phyloP scores from a whole-genome alignment of 257 asterid species.

The Nicotiana attenuata region DNA sequence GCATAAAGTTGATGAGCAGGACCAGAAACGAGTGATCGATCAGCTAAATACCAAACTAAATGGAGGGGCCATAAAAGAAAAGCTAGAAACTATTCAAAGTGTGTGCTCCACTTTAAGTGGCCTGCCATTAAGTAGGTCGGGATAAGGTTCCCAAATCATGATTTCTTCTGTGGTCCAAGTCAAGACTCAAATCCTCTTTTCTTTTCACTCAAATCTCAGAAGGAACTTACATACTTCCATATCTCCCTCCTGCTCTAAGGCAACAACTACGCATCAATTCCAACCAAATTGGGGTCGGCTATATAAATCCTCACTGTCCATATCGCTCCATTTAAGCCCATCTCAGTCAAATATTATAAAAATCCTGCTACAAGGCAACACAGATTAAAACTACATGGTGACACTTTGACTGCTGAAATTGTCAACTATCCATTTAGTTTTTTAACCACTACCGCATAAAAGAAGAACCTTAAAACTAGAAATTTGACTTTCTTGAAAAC shows the following conservation, averaged over 20 bases:
- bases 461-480: not conserved
- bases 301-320: not conserved
- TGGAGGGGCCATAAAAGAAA: conserved; percentile 10
- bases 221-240: not conserved
- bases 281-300: not conserved
- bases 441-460: not conserved
- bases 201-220: not conserved
- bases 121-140: not conserved
- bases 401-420: not conserved
- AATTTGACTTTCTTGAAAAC: not conserved
- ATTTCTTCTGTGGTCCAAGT: conserved; percentile 2
- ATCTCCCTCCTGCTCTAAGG: not conserved
- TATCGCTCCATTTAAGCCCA: not conserved
- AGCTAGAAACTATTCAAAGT: not conserved
- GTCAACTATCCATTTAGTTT: not conserved
- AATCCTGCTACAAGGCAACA: not conserved
- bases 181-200: not conserved
- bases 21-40: not conserved
- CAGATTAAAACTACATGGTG: not conserved
- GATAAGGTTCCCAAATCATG: not conserved
- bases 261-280: not conserved
- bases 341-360: not conserved
- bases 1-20: not conserved
- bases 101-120: conserved; percentile 10
- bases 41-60: not conserved